These are phyloP conservation scores for Massarina eburnea DNA, from an alignment of 2,329 filamentous ascomycete species.

Conservation along the genomic window DNA sequence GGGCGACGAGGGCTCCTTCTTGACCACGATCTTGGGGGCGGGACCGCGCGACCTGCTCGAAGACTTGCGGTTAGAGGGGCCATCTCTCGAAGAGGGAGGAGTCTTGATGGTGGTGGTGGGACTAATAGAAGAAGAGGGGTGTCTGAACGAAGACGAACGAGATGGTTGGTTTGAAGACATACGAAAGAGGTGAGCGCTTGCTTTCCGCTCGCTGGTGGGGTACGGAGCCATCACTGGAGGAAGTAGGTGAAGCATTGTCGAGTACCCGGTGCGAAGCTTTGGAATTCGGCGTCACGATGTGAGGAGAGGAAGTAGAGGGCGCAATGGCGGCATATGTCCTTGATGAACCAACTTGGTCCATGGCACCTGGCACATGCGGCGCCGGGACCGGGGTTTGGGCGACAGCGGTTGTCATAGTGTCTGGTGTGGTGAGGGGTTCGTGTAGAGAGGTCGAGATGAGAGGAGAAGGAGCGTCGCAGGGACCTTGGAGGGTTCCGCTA, in stretches of 20 bases:
- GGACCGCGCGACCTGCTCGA: slow-evolving; percentile 55
- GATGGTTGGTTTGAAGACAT: slow-evolving; percentile 39
- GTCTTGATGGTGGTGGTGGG: slow-evolving; percentile 25
- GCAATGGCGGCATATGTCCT: slow-evolving; percentile 49
- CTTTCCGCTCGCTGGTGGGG: slow-evolving; percentile 47
- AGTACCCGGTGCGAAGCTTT: slow-evolving; percentile 36
- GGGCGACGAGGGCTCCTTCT: slow-evolving; percentile 92
- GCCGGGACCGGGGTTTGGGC: slow-evolving; percentile 46
- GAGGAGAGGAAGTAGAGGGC: slow-evolving; percentile 44
- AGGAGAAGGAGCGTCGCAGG: slow-evolving; percentile 41
- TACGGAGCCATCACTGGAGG: slow-evolving; percentile 40
- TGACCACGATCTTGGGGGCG: slow-evolving; percentile 83
- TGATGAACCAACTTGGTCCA: slow-evolving; percentile 42
- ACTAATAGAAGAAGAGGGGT: slow-evolving; percentile 24
- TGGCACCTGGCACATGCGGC: slow-evolving; percentile 41
- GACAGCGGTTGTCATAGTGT: slow-evolving; percentile 51
- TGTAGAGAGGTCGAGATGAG: slow-evolving; percentile 24
- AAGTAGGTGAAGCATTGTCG: slow-evolving; percentile 45
- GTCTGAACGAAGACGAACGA: slow-evolving; percentile 26
- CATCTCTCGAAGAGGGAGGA: slow-evolving; percentile 22
- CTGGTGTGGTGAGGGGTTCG: slow-evolving; percentile 17
- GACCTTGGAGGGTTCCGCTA: slow-evolving; percentile 34
- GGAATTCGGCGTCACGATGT: slow-evolving; percentile 41
- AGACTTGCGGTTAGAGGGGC: slow-evolving; percentile 43
- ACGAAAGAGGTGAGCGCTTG: slow-evolving; percentile 58